A percentile compares a stretch with the other conserved stretches of the same genome.
Conservation (phyloP, 1,139 yeast species). For the Pichia sp. region DNA sequence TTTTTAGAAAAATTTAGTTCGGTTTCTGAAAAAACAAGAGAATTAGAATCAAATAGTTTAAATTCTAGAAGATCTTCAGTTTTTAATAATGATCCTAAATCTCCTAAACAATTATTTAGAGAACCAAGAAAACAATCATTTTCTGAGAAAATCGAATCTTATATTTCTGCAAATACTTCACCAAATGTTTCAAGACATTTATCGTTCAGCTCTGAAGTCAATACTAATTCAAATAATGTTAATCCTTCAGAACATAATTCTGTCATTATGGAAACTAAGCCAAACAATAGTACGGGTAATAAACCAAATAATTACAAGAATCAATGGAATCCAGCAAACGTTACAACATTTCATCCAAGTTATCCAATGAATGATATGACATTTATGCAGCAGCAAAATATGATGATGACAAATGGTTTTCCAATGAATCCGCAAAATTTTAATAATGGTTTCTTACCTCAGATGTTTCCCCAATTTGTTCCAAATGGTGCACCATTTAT, state of each 20-base stretch:
- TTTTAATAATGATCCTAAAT: slow-evolving; percentile 28
- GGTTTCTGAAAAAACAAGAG: slow-evolving; percentile 78
- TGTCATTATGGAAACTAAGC: slow-evolving; percentile 12
- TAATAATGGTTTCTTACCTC: slow-evolving; percentile 15
- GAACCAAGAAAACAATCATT: slow-evolving; percentile 47
- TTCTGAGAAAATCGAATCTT: slow-evolving; percentile 58
- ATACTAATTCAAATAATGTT: slow-evolving; percentile 2
- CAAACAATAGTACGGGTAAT: background rate
- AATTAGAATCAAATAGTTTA: slow-evolving; percentile 40
- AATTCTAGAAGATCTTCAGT: slow-evolving; percentile 46
- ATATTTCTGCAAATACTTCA: slow-evolving; percentile 35
- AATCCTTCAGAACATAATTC: slow-evolving; percentile 30
- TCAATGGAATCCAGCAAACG: slow-evolving; percentile 65
- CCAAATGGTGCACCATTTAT: background rate
- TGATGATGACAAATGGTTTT: slow-evolving; percentile 21
- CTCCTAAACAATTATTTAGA: slow-evolving; percentile 26
- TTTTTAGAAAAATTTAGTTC: slow-evolving; percentile 62
- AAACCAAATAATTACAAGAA: slow-evolving; percentile 27
- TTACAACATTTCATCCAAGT: slow-evolving; percentile 49
- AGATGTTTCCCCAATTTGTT: slow-evolving; percentile 17
- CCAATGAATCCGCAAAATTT: slow-evolving; percentile 17
- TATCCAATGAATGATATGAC: slow-evolving; percentile 15
- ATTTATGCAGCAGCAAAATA: slow-evolving; percentile 18
- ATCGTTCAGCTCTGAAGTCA: slow-evolving; percentile 25
- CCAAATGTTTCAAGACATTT: slow-evolving; percentile 24